Evolutionary conservation across 345 rosid genomes (phyloP).

Genomic region (Brassica napus): Da-Ae NC_063440.1:13739001-13739500

Average conservation of each 20-base stretch:
- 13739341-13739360: slow-evolving; percentile 25
- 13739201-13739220: neutral
- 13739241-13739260: neutral
- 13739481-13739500: slow-evolving; percentile 22
- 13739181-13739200: neutral
- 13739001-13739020: neutral
- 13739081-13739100: neutral
- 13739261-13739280: neutral
- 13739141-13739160: neutral
- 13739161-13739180: neutral
- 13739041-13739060: neutral
- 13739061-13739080: neutral
- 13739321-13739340: slow-evolving; percentile 29
- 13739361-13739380: slow-evolving; percentile 26
- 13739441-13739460: slow-evolving; percentile 7
- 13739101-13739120: neutral
- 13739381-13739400: slow-evolving; percentile 33
- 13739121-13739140: neutral
- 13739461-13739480: slow-evolving; percentile 7
- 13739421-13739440: slow-evolving; percentile 34
- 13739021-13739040: neutral
- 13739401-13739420: slow-evolving; percentile 42
- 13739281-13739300: neutral
- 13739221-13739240: neutral
- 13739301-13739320: slow-evolving; percentile 13